These are phyloP conservation scores for Malbranchea cinnamomea DNA, from an alignment of 2,329 filamentous ascomycete species.

Conservation along the genomic window DNA sequence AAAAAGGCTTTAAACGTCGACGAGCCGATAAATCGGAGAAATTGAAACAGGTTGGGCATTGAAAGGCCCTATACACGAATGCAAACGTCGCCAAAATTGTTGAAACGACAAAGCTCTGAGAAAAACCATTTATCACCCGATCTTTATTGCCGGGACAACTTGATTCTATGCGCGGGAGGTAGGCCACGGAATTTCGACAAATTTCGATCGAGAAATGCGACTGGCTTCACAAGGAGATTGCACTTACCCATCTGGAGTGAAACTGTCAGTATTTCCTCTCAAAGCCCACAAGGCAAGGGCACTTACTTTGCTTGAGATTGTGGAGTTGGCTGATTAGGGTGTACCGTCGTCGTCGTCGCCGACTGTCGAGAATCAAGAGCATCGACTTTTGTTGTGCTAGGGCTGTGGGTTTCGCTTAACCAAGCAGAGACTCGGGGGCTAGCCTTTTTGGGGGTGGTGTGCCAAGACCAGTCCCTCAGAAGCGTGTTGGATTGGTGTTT, in stretches of 20 bases:
- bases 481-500: constrained; percentile 1
- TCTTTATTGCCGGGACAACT: too few relatives aligned
- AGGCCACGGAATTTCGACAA: too few relatives aligned
- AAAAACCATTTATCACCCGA: too few relatives aligned
- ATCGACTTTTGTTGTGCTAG: constrained; percentile 27
- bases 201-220: too few relatives aligned
- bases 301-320: constrained; percentile 40
- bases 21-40: constrained; percentile 2
- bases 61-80: too few relatives aligned
- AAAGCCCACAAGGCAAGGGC: constrained; percentile 9
- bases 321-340: constrained; percentile 29
- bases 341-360: constrained; percentile 17
- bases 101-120: too few relatives aligned
- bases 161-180: too few relatives aligned
- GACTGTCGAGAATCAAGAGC: constrained; percentile 24
- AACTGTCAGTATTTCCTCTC: constrained; percentile 14
- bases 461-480: constrained; percentile 5
- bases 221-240: too few relatives aligned
- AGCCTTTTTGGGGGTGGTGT: constrained; percentile 13
- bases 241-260: constrained; percentile 47
- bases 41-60: too few relatives aligned
- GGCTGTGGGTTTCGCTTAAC: constrained; percentile 32
- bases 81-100: too few relatives aligned
- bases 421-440: constrained; percentile 18
- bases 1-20: background rate